Base-by-base conservation (phyloP, 257 asterid species). In the Penstemon newberryi region DNA sequence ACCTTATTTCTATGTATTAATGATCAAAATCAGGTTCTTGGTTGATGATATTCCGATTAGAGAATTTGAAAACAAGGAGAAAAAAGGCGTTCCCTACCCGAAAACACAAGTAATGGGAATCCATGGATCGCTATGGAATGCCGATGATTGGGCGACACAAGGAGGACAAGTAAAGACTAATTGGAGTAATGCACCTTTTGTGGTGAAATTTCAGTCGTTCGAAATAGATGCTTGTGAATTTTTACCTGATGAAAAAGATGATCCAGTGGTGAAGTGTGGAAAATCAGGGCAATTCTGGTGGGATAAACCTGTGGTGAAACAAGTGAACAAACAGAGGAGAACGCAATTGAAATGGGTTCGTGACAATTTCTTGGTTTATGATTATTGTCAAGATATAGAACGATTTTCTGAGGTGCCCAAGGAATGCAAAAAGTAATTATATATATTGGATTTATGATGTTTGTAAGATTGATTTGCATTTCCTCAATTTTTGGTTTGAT, bases 121-220 rank as follows among this genome's bases (percentile, higher is more conserved):
- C 47, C 80, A 78, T 40, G 89, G 87, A 19, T 83, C 89, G 0
- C 36, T 83, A 61, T 86, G 92, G 92, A 79, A 86, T 50, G 92
- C 83, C 0, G 87, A 86, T 8, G 86, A 79, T 7, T 86, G 92
- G 92, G 92, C 92, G 13, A 83, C 92, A 38, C 85, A 79, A 65
- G 92, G 92, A 49, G 92, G 92, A 55, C 66, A 70, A 63, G 84
- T 83, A 59, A 86, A 83, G 82, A 83, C 86, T 0, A 86, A 86
- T 43, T 86, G 92, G 92, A 86, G 69, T 58, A 4, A 79, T 13
- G 57, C 87, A 6, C 92, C 89, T 0, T 86, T 86, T 25, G 67
- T 76, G 36, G 85, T 71, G 0, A 73, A 74, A 45, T 86, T 86
- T 68, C 74, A 67, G 9, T 59, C 78, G 0, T 67, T 79, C 37